A percentile compares a stretch with the other conserved stretches of the same genome.
Evolutionary conservation across 2,329 filamentous ascomycete genomes (phyloP).

Genomic region (Diaporthe ampelina): DNA sequence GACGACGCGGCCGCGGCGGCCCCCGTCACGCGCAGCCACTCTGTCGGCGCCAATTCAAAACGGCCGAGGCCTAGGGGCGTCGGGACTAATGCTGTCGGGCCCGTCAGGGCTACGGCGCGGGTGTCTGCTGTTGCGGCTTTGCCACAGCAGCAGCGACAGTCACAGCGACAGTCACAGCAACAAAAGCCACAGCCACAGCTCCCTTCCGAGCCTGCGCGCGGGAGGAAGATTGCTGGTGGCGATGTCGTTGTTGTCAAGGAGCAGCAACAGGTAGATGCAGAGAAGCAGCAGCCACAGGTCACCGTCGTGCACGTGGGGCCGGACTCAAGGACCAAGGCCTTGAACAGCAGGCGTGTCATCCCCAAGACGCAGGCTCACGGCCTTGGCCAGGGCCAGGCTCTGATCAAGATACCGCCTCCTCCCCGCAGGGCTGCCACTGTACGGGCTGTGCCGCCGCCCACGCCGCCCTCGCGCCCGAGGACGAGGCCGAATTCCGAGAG

Average conservation of each 20-base stretch:
- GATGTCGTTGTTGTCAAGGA: neutral
- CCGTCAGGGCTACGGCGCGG: neutral
- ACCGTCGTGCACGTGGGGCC: neutral
- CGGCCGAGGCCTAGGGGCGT: neutral
- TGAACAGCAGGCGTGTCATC: neutral
- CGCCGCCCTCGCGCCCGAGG: neutral
- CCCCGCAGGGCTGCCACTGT: neutral
- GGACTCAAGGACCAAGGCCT: neutral
- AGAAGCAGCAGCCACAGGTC: neutral
- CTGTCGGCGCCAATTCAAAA: neutral
- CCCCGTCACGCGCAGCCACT: conserved; percentile 18
- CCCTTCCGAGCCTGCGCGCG: neutral
- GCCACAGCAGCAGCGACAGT: neutral
- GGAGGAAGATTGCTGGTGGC: neutral
- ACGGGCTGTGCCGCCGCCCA: neutral
- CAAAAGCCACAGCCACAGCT: neutral
- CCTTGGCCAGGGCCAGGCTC: neutral
- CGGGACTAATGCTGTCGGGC: neutral
- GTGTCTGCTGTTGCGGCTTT: neutral
- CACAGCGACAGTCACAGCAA: neutral
- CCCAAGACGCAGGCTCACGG: neutral
- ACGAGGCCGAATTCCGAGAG: conserved; percentile 9
- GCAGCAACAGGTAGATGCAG: neutral
- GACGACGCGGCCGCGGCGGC: conserved; percentile 7
- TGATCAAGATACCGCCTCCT: neutral